phyloP scores from a whole-genome alignment of 2,329 filamentous ascomycete species.

The Microdochium nivale region DNA sequence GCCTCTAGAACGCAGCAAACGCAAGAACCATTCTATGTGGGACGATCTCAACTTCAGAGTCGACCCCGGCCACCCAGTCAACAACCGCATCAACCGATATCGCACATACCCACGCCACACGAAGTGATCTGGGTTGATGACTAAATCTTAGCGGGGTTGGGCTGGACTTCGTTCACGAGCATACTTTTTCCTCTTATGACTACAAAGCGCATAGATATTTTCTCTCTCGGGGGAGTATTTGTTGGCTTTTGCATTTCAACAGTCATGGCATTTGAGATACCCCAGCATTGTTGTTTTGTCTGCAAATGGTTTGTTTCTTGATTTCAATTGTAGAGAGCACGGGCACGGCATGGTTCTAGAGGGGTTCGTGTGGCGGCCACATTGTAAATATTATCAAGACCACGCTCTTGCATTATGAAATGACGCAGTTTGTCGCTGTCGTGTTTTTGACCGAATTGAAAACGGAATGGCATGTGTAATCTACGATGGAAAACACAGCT shows the following conservation, averaged over 20 bases:
- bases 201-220: not conserved
- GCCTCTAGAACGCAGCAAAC: not conserved
- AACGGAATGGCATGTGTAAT: too few relatives aligned
- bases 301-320: not conserved
- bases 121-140: conserved; percentile 14
- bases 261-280: conserved; percentile 11
- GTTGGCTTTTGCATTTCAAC: not conserved
- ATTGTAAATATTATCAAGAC: not conserved
- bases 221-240: not conserved
- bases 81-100: conserved; percentile 8
- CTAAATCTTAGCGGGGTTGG: not conserved
- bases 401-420: too few relatives aligned
- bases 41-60: not conserved
- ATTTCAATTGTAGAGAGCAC: not conserved
- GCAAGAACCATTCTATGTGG: not conserved
- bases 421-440: too few relatives aligned
- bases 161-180: not conserved
- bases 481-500: too few relatives aligned
- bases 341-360: conserved; percentile 2
- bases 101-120: conserved; percentile 8
- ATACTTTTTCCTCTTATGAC: not conserved
- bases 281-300: conserved; percentile 4
- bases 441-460: too few relatives aligned
- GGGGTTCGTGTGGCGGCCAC: not conserved
- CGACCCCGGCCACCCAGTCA: conserved; percentile 6